Conservation (phyloP, 1,139 yeast genomes). For the Saccharomyces hybrid region DNA sequence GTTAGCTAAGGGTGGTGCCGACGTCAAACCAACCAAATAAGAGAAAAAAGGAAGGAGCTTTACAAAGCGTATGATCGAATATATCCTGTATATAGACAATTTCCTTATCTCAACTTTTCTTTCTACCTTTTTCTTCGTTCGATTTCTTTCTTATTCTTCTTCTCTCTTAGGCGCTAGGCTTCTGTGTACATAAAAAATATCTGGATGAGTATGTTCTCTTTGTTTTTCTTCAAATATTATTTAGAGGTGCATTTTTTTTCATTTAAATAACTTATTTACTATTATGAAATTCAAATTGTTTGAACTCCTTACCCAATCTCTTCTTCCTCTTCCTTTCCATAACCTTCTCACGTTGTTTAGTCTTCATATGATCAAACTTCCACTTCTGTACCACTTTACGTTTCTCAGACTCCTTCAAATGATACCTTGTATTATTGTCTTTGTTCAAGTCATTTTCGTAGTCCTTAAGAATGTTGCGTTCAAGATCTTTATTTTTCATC, state of each 20-base stretch:
- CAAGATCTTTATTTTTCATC: slow-evolving; percentile 67
- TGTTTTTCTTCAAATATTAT: not conserved
- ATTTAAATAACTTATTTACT: slow-evolving; percentile 13
- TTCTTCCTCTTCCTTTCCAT: slow-evolving; percentile 92
- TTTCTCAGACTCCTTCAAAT: slow-evolving; percentile 73
- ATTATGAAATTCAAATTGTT: slow-evolving; percentile 56
- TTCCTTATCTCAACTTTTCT: not conserved
- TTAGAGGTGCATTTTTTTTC: not conserved
- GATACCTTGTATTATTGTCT: slow-evolving; percentile 38
- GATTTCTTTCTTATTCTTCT: not conserved
- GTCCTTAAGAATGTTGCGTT: slow-evolving; percentile 50
- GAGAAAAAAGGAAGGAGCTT: not conserved
- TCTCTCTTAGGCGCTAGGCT: not conserved
- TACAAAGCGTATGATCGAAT: not conserved
- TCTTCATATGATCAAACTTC: slow-evolving; percentile 78
- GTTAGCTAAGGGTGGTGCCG: slow-evolving; percentile 36
- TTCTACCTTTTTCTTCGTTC: not conserved
- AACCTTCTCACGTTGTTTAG: slow-evolving; percentile 75
- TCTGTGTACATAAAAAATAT: too few species aligned
- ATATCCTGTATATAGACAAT: not conserved
- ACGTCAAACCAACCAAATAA: slow-evolving; percentile 11
- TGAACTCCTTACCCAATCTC: slow-evolving; percentile 85
- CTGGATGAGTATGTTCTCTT: not conserved
- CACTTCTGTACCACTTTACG: slow-evolving; percentile 81
- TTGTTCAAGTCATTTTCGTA: slow-evolving; percentile 33